These are phyloP conservation scores for Plantago rigida DNA, from an alignment of 305 asterid species.

Conservation along the genomic window DNA sequence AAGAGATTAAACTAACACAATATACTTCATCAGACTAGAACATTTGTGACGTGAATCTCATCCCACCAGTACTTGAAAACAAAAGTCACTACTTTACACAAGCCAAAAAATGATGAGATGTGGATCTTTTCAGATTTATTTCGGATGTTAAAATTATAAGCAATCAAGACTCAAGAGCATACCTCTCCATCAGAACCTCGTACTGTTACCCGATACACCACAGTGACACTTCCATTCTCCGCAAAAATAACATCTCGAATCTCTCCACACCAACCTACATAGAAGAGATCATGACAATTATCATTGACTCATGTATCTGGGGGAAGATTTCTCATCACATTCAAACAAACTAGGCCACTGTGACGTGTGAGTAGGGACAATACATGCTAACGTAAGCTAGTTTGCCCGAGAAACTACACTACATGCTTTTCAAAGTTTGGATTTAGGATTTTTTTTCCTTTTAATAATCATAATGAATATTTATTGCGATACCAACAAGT, in stretches of 20 bases:
- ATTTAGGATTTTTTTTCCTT: no score
- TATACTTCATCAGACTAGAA: neutral
- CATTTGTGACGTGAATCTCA: neutral
- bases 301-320: neutral
- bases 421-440: neutral
- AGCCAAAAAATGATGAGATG: constrained; percentile 5
- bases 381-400: neutral
- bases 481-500: constrained; percentile 11
- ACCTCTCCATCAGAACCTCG: constrained; percentile 98
- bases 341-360: constrained; percentile 7
- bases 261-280: constrained; percentile 97
- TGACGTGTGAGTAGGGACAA: neutral
- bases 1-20: no score
- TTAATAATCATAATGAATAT: neutral
- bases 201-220: constrained; percentile 85
- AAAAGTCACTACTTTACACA: constrained; percentile 4
- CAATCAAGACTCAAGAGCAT: constrained; percentile 20
- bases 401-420: neutral
- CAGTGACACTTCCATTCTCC: constrained; percentile 83
- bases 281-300: constrained; percentile 7
- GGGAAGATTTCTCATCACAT: neutral
- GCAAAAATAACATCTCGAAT: constrained; percentile 89
- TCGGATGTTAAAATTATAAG: constrained; percentile 14
- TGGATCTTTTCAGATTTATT: constrained; percentile 9
- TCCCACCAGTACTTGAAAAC: neutral